These are phyloP conservation scores for Penicillium sclerotigenum DNA, from an alignment of 2,329 filamentous ascomycete genomes.

Conservation along the genomic window DNA sequence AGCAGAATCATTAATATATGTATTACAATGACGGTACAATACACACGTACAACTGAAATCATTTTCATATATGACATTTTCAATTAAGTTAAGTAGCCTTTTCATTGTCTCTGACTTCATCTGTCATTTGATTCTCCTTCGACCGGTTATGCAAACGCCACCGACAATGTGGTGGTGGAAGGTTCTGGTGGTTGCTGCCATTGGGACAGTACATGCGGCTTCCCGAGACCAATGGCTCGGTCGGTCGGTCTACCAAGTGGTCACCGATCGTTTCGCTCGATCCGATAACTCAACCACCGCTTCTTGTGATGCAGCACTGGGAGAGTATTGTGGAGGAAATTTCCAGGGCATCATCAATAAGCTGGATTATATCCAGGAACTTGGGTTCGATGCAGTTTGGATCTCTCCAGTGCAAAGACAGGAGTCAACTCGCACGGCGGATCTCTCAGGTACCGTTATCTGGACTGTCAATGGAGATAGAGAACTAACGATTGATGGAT, in stretches of 20 bases:
- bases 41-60: not conserved
- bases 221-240: constrained; percentile 37
- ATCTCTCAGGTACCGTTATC: constrained; percentile 40
- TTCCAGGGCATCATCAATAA: constrained; percentile 46
- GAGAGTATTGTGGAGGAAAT: constrained; percentile 48
- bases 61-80: constrained; percentile 2
- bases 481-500: constrained; percentile 10
- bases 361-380: constrained; percentile 50
- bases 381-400: constrained; percentile 51
- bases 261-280: constrained; percentile 45
- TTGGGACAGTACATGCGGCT: constrained; percentile 18
- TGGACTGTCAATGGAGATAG: constrained; percentile 50
- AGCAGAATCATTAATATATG: not conserved
- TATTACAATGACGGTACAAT: not conserved
- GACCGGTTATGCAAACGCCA: constrained; percentile 9
- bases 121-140: not conserved
- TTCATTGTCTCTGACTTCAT: not conserved
- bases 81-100: not conserved
- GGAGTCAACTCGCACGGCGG: constrained; percentile 32
- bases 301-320: constrained; percentile 23
- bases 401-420: constrained; percentile 47
- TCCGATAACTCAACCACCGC: constrained; percentile 37
- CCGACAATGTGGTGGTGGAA: constrained; percentile 9
- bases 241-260: constrained; percentile 44
- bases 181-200: constrained; percentile 4